A percentile compares a stretch with the other conserved stretches of the same genome.
phyloP scores from a whole-genome alignment of 2,329 filamentous ascomycete genomes.

The Penicillium vulpinum region DNA sequence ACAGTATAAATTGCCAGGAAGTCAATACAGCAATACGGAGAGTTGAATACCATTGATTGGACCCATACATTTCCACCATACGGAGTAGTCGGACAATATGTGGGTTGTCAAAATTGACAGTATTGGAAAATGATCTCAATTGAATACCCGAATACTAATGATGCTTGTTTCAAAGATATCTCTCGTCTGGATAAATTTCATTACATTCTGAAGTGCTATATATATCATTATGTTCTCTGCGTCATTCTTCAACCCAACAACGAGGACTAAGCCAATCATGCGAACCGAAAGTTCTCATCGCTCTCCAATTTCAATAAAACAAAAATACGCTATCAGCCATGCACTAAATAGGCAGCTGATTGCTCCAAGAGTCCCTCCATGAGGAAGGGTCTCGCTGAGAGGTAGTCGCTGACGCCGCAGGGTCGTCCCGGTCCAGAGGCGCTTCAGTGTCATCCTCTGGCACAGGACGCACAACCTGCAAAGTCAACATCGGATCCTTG shows the following conservation, averaged over 20 bases:
- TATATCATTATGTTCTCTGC: background rate
- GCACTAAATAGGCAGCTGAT: background rate
- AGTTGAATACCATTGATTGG: no score
- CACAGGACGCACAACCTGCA: constrained; percentile 54
- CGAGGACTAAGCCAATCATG: background rate
- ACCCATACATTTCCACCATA: no score
- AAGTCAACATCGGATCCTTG: constrained; percentile 50
- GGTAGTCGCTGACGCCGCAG: constrained; percentile 35
- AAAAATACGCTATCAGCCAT: background rate
- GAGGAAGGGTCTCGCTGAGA: background rate
- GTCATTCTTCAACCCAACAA: background rate
- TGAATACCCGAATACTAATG: background rate
- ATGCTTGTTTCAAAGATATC: background rate
- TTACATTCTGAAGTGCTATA: no score
- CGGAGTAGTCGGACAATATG: no score
- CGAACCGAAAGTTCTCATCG: background rate
- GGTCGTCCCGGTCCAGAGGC: constrained; percentile 47
- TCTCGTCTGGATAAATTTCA: background rate
- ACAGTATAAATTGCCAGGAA: no score
- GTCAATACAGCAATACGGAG: no score
- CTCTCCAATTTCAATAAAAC: background rate
- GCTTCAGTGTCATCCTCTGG: constrained; percentile 40
- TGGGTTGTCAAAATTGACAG: background rate
- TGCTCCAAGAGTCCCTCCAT: constrained; percentile 25
- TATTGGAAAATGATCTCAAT: background rate